Percentiles rank a stretch among this genome's conserved stretches.
Evolutionary conservation across 83 land plant genomes (phyloP).

Genomic region (Picea abies): DNA sequence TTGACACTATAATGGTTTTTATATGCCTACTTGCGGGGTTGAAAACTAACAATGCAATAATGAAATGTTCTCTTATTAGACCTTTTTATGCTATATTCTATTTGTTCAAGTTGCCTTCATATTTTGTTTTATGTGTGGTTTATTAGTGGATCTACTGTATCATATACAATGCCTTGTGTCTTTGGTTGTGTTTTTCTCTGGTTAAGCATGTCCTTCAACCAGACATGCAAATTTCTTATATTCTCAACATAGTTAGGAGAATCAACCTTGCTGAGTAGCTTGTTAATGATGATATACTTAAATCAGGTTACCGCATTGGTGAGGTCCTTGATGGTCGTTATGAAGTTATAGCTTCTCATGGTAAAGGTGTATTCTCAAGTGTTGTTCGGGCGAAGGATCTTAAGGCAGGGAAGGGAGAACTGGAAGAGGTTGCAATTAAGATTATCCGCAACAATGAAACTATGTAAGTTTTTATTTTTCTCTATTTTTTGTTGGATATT

Average conservation of each 20-base stretch:
- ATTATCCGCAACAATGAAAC: conserved; percentile 97
- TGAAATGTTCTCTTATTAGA: too few species aligned
- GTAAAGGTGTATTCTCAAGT: conserved; percentile 97
- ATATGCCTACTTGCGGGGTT: not conserved
- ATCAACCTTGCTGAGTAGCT: not conserved
- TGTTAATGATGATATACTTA: not conserved
- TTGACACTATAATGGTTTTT: not conserved
- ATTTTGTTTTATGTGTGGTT: too few species aligned
- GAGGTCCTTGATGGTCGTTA: conserved; percentile 94
- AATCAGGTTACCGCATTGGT: conserved; percentile 83
- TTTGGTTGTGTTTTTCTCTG: too few species aligned
- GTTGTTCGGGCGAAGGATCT: conserved; percentile 98
- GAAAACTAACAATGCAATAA: not conserved
- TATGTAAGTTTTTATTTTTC: conserved; percentile 51
- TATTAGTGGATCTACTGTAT: not conserved
- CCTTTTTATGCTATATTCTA: too few species aligned
- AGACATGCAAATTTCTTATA: too few species aligned
- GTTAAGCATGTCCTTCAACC: too few species aligned
- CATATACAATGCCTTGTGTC: not conserved
- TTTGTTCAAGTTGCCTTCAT: too few species aligned
- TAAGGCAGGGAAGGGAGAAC: conserved; percentile 78
- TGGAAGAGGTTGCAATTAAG: conserved; percentile 94
- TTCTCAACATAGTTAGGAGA: too few species aligned
- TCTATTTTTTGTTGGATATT: not conserved
- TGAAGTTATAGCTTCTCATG: conserved; percentile 93